Evolutionary conservation across 306 rosid species (phyloP), one percentile per base, ranked within the genome.

Genomic region (Chamaecrista fasciculata): DNA sequence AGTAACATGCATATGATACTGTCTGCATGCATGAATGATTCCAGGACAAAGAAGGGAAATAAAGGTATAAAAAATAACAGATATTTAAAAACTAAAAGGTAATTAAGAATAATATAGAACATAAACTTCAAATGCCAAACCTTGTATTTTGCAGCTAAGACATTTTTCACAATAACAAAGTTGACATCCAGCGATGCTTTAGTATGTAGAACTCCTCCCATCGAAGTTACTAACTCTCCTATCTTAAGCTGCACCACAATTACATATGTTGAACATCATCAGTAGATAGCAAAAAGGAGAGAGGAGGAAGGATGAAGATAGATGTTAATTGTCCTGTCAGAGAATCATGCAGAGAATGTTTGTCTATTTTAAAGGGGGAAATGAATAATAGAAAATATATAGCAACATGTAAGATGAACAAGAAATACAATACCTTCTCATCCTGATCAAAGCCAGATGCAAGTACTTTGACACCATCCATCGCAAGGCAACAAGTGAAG

Each of bases 111-210:
- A 70, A 55, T 23, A 42, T 11, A 19, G 51, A 58, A 73, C 31
- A 48, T 76, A 62, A 63, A 44, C 36, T 14, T 67, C 57, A 61
- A 47, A 74, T 49, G 57, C 50, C 81, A 24, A 73, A 86, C 98
- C 97, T 90, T 88, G 89, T 94, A 94, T 77, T 94, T 94, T 20
- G 87, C 87, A 67, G 98, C 97, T 83, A 88, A 81, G 67, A 91
- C 98, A 82, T 79, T 90, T 79, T 90, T 94, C 71, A 80, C 96
- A 39, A 94, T 74, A 57, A 94, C 92, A 74, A 90, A 90, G 83
- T 83, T 86, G 72, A 94, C 80, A 81, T 88, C 97, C 69, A 67
- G 70, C 42, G 86, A 88, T 68, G 89, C 70, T 81, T 81, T 90
- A 28, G 72, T 25, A 24, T 80, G 89, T 25, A 94, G 78, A 72